A percentile compares a stretch with the other conserved stretches of the same genome.
These are phyloP conservation scores for Acer saccharum DNA, from an alignment of 345 rosid genomes.

Conservation along the genomic window DNA sequence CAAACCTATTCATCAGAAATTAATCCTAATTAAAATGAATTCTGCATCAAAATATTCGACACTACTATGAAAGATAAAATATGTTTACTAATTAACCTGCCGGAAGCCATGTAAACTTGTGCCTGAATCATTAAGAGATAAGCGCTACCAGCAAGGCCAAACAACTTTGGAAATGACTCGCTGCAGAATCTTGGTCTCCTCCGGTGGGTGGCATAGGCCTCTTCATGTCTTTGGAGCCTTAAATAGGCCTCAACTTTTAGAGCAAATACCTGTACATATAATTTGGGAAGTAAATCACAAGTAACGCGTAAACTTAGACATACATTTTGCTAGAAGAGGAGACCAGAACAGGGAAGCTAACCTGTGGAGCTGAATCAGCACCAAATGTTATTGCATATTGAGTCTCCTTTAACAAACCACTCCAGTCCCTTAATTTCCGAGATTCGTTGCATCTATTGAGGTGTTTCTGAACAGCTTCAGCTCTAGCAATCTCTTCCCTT, in stretches of 20 bases:
- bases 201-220: slow-evolving; percentile 48
- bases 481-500: slow-evolving; percentile 44
- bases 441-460: slow-evolving; percentile 46
- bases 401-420: slow-evolving; percentile 47
- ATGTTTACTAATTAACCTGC: slow-evolving; percentile 60
- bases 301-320: neutral
- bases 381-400: slow-evolving; percentile 48
- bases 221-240: slow-evolving; percentile 58
- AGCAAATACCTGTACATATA: slow-evolving; percentile 45
- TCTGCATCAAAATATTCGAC: neutral
- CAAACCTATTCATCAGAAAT: slow-evolving; percentile 50
- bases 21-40: neutral
- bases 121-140: slow-evolving; percentile 52
- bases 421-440: slow-evolving; percentile 52
- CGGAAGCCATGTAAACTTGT: slow-evolving; percentile 55
- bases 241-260: slow-evolving; percentile 64
- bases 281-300: neutral
- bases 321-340: neutral
- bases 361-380: slow-evolving; percentile 66
- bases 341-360: slow-evolving; percentile 16
- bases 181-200: slow-evolving; percentile 45
- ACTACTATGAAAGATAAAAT: neutral
- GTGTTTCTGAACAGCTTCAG: slow-evolving; percentile 43
- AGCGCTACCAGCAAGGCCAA: slow-evolving; percentile 44
- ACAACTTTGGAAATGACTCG: slow-evolving; percentile 46